Evolutionary conservation across 495 filamentous ascomycete genomes (phyloP).

Genomic region (Hapsidospora chrysogenum): DNA sequence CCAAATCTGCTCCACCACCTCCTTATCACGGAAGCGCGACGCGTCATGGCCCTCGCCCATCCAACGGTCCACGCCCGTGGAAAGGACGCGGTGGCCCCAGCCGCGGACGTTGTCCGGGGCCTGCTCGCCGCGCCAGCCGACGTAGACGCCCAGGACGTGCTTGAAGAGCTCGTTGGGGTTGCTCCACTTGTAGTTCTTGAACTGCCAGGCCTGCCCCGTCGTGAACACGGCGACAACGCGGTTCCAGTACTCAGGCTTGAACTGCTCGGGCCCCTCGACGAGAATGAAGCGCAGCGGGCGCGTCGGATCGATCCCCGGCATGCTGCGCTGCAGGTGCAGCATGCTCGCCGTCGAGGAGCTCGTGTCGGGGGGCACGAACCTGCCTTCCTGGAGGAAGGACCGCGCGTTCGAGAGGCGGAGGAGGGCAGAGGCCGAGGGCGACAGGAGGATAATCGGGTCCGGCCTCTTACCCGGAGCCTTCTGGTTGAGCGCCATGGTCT

Average conservation of each 20-base stretch:
- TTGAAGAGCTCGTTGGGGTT: constrained; percentile 77
- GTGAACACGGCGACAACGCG: constrained; percentile 96
- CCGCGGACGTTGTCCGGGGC: constrained; percentile 56
- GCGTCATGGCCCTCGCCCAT: constrained; percentile 37
- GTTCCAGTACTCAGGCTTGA: constrained; percentile 96
- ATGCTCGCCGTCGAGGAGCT: constrained; percentile 48
- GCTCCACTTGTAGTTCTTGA: constrained; percentile 94
- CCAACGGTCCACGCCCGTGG: constrained; percentile 65
- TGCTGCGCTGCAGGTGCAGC: constrained; percentile 61
- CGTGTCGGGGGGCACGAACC: constrained; percentile 65
- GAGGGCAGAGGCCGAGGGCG: constrained; percentile 91
- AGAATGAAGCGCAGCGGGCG: constrained; percentile 84
- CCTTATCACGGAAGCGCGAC: constrained; percentile 75
- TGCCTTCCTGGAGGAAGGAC: constrained; percentile 75
- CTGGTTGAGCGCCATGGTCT: constrained; percentile 26
- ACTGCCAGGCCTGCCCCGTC: constrained; percentile 96
- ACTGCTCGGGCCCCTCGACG: constrained; percentile 80
- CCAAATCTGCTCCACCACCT: constrained; percentile 92
- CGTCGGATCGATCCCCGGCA: constrained; percentile 55
- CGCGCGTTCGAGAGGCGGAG: constrained; percentile 97
- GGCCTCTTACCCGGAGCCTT: constrained; percentile 38
- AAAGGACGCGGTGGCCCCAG: constrained; percentile 72
- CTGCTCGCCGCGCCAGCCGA: constrained; percentile 81
- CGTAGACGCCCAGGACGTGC: constrained; percentile 71
- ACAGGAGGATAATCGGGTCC: constrained; percentile 95